Percentiles rank a stretch among this genome's conserved stretches.
These are phyloP conservation scores for Mimosa bimucronata DNA, from an alignment of 306 rosid genomes.

Conservation along the genomic window DNA sequence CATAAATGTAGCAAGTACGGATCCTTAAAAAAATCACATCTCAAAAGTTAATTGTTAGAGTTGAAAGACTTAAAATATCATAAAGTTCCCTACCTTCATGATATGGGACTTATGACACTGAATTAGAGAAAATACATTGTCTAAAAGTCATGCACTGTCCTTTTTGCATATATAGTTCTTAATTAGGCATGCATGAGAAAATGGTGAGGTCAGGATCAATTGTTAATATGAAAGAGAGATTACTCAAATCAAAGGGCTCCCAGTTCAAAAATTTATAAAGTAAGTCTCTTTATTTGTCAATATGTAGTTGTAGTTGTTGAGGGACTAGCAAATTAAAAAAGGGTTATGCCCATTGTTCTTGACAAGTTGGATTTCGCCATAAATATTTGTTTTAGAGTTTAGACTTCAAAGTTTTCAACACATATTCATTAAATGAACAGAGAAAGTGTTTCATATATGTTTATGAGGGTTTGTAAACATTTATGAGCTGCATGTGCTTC, in stretches of 20 bases:
- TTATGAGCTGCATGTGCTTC: slow-evolving; percentile 76
- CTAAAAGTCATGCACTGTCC: neutral
- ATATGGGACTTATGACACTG: too few species aligned
- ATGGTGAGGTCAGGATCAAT: neutral
- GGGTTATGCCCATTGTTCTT: slow-evolving; percentile 17
- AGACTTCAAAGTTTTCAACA: slow-evolving; percentile 40
- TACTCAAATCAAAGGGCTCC: neutral
- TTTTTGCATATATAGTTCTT: neutral
- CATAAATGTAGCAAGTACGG: too few species aligned
- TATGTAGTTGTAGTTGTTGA: neutral
- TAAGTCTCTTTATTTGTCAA: neutral
- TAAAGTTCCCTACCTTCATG: too few species aligned
- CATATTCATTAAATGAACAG: slow-evolving; percentile 40
- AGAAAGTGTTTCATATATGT: slow-evolving; percentile 20
- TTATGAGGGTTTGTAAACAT: slow-evolving; percentile 42
- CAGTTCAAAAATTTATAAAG: slow-evolving; percentile 8
- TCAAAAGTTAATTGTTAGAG: too few species aligned
- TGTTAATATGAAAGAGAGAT: slow-evolving; percentile 24
- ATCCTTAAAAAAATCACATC: too few species aligned
- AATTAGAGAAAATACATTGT: neutral
- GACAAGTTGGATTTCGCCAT: slow-evolving; percentile 35
- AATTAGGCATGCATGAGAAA: neutral
- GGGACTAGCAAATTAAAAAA: neutral
- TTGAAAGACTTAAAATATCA: too few species aligned
- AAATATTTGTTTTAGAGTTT: slow-evolving; percentile 21